phyloP scores from a whole-genome alignment of 768 basidiomycete species.

The Mrakia hoshinonis region DNA sequence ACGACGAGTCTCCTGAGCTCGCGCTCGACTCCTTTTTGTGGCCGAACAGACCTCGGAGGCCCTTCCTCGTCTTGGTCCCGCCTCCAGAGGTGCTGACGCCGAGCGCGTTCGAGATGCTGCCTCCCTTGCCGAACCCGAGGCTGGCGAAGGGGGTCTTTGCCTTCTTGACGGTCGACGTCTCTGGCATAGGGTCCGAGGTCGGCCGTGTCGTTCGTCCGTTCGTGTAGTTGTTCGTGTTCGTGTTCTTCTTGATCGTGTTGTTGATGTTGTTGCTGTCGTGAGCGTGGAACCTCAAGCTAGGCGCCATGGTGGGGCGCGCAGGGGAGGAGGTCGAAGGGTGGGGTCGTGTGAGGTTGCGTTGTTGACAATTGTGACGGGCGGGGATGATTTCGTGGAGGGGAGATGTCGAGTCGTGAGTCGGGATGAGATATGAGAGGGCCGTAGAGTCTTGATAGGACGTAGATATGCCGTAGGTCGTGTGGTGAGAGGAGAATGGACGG shows the following conservation, averaged over 20 bases:
- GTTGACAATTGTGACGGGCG: not conserved
- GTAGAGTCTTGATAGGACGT: too few species aligned
- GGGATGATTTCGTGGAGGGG: too few species aligned
- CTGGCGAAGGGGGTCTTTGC: not conserved
- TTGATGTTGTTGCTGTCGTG: not conserved
- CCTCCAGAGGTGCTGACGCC: too few species aligned
- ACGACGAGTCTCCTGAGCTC: too few species aligned
- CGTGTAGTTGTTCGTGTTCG: not conserved
- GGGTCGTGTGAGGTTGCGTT: not conserved
- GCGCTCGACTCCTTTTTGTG: slow-evolving; percentile 14
- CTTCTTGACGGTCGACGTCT: not conserved
- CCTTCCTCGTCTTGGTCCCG: not conserved
- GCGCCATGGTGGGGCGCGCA: not conserved
- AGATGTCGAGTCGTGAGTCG: too few species aligned
- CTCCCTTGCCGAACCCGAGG: not conserved
- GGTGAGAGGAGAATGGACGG: too few species aligned
- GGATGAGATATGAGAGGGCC: too few species aligned
- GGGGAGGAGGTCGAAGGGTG: not conserved
- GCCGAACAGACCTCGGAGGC: slow-evolving; percentile 10
- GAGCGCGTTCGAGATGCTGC: too few species aligned
- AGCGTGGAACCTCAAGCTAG: not conserved
- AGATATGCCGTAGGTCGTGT: too few species aligned
- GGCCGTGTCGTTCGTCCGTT: not conserved
- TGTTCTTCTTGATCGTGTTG: not conserved
- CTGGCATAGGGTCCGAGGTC: not conserved